phyloP scores from a whole-genome alignment of 2,329 filamentous ascomycete genomes.

The Catunica adiposa region DNA sequence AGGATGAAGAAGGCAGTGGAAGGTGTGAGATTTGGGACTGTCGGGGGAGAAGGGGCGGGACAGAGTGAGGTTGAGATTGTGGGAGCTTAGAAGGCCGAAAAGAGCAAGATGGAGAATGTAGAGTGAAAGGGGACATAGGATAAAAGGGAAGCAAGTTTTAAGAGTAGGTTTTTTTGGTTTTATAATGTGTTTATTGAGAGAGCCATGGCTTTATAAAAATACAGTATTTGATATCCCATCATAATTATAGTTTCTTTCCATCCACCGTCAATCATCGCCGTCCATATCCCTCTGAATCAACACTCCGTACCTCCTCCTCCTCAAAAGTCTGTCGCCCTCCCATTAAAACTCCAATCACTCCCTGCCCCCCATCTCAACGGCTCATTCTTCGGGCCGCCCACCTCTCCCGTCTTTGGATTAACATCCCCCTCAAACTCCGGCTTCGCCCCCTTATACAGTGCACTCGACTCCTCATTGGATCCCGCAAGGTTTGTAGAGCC shows the following conservation, averaged over 20 bases:
- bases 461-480: slow-evolving; percentile 44
- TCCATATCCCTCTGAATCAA: not conserved
- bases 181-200: no score
- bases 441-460: slow-evolving; percentile 53
- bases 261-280: not conserved
- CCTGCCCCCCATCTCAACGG: slow-evolving; percentile 67
- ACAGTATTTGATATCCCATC: no score
- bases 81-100: not conserved
- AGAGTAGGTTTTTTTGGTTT: no score
- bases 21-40: slow-evolving; percentile 24
- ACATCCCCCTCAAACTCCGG: slow-evolving; percentile 86
- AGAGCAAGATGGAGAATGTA: not conserved
- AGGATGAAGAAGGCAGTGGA: slow-evolving; percentile 39
- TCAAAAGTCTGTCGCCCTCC: slow-evolving; percentile 79
- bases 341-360: slow-evolving; percentile 86
- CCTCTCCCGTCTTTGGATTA: slow-evolving; percentile 88
- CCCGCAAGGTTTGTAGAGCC: slow-evolving; percentile 26
- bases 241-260: not conserved
- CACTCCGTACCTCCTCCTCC: not conserved
- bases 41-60: no score
- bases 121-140: no score
- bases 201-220: no score
- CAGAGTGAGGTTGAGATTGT: not conserved
- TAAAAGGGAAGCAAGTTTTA: no score
- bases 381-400: slow-evolving; percentile 95